Percentiles rank a stretch among this genome's conserved stretches.
phyloP scores from a whole-genome alignment of 768 basidiomycete genomes.

The Hortiboletus campestris region DNA sequence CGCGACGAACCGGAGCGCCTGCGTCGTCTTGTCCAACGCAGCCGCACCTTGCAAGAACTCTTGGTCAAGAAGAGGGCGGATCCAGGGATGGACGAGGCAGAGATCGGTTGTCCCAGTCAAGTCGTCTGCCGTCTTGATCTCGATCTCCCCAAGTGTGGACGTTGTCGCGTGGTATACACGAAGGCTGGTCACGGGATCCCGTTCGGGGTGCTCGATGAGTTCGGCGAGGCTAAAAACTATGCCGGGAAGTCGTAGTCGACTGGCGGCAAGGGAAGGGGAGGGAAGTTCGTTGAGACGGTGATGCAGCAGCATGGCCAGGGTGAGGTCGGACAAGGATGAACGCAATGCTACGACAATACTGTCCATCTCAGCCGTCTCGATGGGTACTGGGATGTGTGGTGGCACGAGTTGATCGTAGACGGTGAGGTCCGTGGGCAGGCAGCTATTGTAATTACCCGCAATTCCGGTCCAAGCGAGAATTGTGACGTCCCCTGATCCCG shows the following conservation, averaged over 20 bases:
- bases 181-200: neutral
- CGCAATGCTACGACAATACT: neutral
- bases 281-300: neutral
- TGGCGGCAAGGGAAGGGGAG: neutral
- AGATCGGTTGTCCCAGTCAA: neutral
- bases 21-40: neutral
- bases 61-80: conserved; percentile 1
- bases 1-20: neutral
- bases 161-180: neutral
- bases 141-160: neutral
- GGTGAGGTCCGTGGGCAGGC: neutral
- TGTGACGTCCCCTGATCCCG: conserved; percentile 1
- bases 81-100: neutral
- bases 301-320: neutral
- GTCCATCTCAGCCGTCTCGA: neutral
- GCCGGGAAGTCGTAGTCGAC: conserved; percentile 4
- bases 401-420: conserved; percentile 2
- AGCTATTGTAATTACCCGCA: conserved; percentile 1
- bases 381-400: neutral
- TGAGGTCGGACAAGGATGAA: neutral
- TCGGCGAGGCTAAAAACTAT: neutral
- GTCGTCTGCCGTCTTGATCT: neutral
- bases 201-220: neutral
- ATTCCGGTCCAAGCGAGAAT: conserved; percentile 6
- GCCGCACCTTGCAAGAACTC: neutral